Conservation (phyloP, 805 yeast species). For the Cyberlindnera amylophila region DNA sequence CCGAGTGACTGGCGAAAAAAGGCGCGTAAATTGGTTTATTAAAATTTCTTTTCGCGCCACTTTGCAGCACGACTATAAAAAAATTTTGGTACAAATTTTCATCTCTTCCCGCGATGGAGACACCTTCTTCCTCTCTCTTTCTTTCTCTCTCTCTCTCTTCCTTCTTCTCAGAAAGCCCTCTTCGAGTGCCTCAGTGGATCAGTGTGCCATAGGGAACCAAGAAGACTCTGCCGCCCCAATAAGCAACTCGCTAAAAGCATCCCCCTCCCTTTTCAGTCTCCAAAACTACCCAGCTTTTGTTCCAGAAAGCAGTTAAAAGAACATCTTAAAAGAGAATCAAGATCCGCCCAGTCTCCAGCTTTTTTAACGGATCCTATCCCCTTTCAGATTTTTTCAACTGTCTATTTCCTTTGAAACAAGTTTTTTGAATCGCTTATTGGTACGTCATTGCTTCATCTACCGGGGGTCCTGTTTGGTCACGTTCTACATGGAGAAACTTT, state of each 20-base stretch:
- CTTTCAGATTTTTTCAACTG: conserved; percentile 1
- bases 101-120: conserved; percentile 8
- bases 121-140: conserved; percentile 24
- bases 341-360: conserved; percentile 12
- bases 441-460: conserved; percentile 5
- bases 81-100: conserved; percentile 13
- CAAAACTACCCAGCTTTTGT: conserved; percentile 3
- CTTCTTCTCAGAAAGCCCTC: conserved; percentile 30
- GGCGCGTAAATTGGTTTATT: conserved; percentile 1
- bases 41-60: conserved; percentile 6
- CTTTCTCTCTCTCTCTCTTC: conserved; percentile 30
- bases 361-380: conserved; percentile 1
- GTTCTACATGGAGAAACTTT: conserved; percentile 3
- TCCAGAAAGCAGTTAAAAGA: too few species aligned
- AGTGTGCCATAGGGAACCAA: conserved; percentile 14
- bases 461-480: too few species aligned
- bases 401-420: too few species aligned
- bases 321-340: neutral
- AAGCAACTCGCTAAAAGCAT: conserved; percentile 9
- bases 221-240: conserved; percentile 18
- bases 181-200: conserved; percentile 17
- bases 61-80: neutral
- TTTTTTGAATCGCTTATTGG: conserved; percentile 16
- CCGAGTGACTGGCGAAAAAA: too few species aligned
- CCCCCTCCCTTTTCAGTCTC: too few species aligned